These are phyloP conservation scores for Pleurotus eryngii DNA, from an alignment of 768 basidiomycete species.

Conservation along the genomic window DNA sequence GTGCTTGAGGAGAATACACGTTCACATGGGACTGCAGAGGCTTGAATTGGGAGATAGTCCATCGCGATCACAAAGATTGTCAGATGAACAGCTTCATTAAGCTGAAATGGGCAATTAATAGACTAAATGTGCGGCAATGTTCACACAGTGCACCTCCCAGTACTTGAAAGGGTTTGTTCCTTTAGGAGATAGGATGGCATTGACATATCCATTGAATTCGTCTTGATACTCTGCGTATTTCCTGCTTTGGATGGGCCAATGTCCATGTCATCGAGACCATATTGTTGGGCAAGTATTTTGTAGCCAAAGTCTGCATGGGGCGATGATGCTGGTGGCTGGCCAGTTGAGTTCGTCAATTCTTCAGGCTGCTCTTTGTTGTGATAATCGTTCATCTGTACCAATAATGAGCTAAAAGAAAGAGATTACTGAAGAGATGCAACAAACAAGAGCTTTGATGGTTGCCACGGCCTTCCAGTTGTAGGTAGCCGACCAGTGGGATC, in stretches of 20 bases:
- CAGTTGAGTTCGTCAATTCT: no score
- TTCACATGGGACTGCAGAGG: conserved; percentile 17
- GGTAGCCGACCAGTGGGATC: conserved; percentile 13
- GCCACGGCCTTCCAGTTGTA: conserved; percentile 10
- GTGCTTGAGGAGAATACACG: conserved; percentile 16
- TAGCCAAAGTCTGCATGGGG: neutral
- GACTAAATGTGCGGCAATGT: neutral
- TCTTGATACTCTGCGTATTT: neutral
- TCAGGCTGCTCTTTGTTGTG: neutral
- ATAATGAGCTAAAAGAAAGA: neutral
- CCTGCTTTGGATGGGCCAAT: neutral
- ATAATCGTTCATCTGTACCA: conserved; percentile 12
- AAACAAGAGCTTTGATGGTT: conserved; percentile 12
- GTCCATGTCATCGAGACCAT: conserved; percentile 7
- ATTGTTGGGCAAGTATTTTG: neutral
- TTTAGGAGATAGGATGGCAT: neutral
- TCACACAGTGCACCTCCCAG: neutral
- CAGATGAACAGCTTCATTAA: neutral
- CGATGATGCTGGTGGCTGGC: no score
- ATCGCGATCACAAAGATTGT: conserved; percentile 1
- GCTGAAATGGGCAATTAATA: neutral
- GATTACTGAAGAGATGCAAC: neutral
- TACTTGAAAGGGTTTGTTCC: neutral
- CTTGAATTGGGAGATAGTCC: conserved; percentile 14
- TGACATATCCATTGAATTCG: conserved; percentile 2